Conservation (phyloP, 148 eudicot species). For the Beta vulgaris region DNA sequence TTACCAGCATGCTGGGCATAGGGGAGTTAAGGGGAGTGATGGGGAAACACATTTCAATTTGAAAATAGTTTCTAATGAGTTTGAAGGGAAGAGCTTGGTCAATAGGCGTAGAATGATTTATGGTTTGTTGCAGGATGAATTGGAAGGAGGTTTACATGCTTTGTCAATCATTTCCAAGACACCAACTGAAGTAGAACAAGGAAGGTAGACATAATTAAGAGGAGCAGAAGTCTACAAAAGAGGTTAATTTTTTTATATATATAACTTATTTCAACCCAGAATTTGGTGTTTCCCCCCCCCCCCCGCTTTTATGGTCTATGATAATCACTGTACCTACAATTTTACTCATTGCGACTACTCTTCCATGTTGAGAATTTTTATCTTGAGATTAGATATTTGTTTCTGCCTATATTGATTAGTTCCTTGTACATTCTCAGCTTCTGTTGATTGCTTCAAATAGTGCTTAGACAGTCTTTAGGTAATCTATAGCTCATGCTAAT, state of each 20-base stretch:
- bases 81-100: slow-evolving; percentile 82
- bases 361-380: slow-evolving; percentile 7
- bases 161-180: slow-evolving; percentile 82
- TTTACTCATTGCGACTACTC: neutral
- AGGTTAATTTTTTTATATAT: slow-evolving; percentile 3
- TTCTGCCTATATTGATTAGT: neutral
- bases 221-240: neutral
- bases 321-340: slow-evolving; percentile 5
- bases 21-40: slow-evolving; percentile 59
- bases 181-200: slow-evolving; percentile 47
- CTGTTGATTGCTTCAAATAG: neutral
- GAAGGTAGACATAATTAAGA: slow-evolving; percentile 18
- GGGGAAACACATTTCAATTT: slow-evolving; percentile 89
- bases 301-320: neutral
- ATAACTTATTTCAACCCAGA: neutral
- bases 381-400: neutral
- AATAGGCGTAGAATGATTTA: slow-evolving; percentile 88
- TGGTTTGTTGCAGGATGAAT: slow-evolving; percentile 71
- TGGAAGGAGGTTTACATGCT: slow-evolving; percentile 83
- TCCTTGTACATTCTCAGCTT: neutral
- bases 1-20: slow-evolving; percentile 90
- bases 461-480: neutral
- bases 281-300: neutral
- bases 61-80: slow-evolving; percentile 63
- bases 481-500: neutral